Evolutionary conservation across 1,139 yeast species (phyloP).

Genomic region (Pichia sp.): DNA sequence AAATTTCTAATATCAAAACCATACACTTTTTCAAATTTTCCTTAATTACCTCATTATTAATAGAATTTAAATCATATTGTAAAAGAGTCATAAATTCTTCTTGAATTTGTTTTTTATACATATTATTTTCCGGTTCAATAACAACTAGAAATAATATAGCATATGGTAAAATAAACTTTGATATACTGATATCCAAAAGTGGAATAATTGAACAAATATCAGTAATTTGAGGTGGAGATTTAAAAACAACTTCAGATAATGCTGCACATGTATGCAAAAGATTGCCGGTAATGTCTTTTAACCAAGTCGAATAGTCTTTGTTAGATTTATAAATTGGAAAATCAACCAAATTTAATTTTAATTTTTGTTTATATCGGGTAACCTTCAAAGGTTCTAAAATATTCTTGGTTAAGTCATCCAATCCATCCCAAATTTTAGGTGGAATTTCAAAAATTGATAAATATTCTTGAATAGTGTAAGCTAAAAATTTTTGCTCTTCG

Average conservation of each 20-base stretch:
- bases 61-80: slow-evolving; percentile 37
- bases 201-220: slow-evolving; percentile 13
- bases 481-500: slow-evolving; percentile 72
- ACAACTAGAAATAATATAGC: slow-evolving; percentile 52
- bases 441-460: slow-evolving; percentile 56
- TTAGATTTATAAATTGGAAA: slow-evolving; percentile 45
- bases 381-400: slow-evolving; percentile 70
- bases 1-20: slow-evolving; percentile 65
- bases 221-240: slow-evolving; percentile 2
- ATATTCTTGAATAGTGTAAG: slow-evolving; percentile 85
- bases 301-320: slow-evolving; percentile 55
- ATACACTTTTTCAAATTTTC: slow-evolving; percentile 61
- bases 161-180: slow-evolving; percentile 75
- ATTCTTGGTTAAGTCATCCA: slow-evolving; percentile 63
- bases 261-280: slow-evolving; percentile 5
- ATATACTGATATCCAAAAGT: slow-evolving; percentile 48
- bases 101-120: slow-evolving; percentile 41
- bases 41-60: slow-evolving; percentile 43
- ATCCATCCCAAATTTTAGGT: slow-evolving; percentile 49
- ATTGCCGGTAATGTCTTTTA: slow-evolving; percentile 56
- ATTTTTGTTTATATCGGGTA: slow-evolving; percentile 56
- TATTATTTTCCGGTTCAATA: slow-evolving; percentile 45
- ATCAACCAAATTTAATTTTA: slow-evolving; percentile 19
- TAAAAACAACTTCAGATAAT: slow-evolving; percentile 3
- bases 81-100: slow-evolving; percentile 57